A percentile compares a stretch with the other conserved stretches of the same genome.
These are phyloP conservation scores for Carex myosuroides DNA, from an alignment of 176 grass and related monocot genomes.

Conservation along the genomic window DNA sequence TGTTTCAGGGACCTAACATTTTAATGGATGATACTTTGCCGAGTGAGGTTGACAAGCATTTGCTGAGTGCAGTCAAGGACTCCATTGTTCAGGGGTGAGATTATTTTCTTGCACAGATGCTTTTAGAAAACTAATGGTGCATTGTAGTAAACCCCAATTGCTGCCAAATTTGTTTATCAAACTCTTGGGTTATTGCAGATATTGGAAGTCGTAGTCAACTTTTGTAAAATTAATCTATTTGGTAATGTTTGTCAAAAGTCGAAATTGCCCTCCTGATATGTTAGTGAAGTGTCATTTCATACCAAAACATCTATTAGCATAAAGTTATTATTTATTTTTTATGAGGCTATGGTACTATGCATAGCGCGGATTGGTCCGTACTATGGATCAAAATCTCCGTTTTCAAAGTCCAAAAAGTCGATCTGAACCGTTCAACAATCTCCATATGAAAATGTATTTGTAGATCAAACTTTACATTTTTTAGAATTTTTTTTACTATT, in stretches of 20 bases:
- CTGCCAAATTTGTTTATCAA: not conserved
- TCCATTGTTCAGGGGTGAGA: slow-evolving; percentile 96
- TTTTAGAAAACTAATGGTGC: not conserved
- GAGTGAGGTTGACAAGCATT: slow-evolving; percentile 90
- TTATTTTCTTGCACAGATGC: not conserved
- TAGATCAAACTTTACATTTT: too few relatives aligned
- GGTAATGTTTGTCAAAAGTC: not conserved
- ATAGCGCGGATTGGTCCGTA: too few relatives aligned
- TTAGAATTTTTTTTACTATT: too few relatives aligned
- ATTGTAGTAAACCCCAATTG: not conserved
- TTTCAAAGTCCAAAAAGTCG: too few relatives aligned
- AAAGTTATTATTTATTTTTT: not conserved
- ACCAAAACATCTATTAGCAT: not conserved
- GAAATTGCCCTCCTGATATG: not conserved
- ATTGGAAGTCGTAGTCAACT: not conserved
- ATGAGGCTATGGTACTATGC: too few relatives aligned
- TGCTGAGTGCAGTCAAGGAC: slow-evolving; percentile 83
- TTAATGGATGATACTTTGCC: slow-evolving; percentile 89
- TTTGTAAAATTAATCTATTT: not conserved
- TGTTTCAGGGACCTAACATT: slow-evolving; percentile 80
- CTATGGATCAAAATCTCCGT: too few relatives aligned
- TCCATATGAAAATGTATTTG: too few relatives aligned
- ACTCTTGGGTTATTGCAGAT: not conserved
- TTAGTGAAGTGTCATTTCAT: not conserved
- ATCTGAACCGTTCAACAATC: too few relatives aligned